phyloP scores from a whole-genome alignment of 352 stramenopile species.

The Globisporangium orthogonon region DNA sequence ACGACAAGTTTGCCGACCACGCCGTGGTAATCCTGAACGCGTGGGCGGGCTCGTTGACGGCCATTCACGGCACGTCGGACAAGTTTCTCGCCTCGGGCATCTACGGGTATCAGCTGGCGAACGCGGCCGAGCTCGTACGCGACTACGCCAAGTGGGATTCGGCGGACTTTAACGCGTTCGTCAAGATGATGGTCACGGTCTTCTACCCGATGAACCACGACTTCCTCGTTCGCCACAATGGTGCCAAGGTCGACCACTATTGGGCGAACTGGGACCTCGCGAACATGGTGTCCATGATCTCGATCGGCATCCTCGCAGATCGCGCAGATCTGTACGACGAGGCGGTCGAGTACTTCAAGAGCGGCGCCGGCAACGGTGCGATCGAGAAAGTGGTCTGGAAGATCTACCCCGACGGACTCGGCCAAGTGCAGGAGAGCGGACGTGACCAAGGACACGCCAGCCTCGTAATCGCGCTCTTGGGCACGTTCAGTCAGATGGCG shows the following conservation, averaged over 20 bases:
- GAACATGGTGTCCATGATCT: slow-evolving; percentile 18
- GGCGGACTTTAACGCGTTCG: slow-evolving; percentile 8
- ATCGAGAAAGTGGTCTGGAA: slow-evolving; percentile 14
- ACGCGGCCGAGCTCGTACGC: slow-evolving; percentile 16
- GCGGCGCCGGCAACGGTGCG: slow-evolving; percentile 13
- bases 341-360: slow-evolving; percentile 14
- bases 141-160: slow-evolving; percentile 8
- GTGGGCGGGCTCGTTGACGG: slow-evolving; percentile 11
- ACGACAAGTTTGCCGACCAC: slow-evolving; percentile 10
- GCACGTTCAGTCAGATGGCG: slow-evolving; percentile 16
- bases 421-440: slow-evolving; percentile 16
- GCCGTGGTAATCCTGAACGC: slow-evolving; percentile 12
- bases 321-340: slow-evolving; percentile 14
- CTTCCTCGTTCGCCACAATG: slow-evolving; percentile 18
- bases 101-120: slow-evolving; percentile 19
- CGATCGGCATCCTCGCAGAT: slow-evolving; percentile 16
- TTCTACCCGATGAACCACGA: slow-evolving; percentile 20
- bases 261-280: slow-evolving; percentile 20
- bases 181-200: slow-evolving; percentile 12
- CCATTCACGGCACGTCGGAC: slow-evolving; percentile 13
- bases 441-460: slow-evolving; percentile 16
- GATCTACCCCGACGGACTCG: slow-evolving; percentile 12
- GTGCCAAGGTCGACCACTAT: slow-evolving; percentile 19
- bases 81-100: slow-evolving; percentile 15
- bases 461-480: slow-evolving; percentile 12